A percentile compares a stretch with the other conserved stretches of the same genome.
These are phyloP conservation scores for Candida sakaeoensis DNA, from an alignment of 805 yeast genomes.

Conservation along the genomic window DNA sequence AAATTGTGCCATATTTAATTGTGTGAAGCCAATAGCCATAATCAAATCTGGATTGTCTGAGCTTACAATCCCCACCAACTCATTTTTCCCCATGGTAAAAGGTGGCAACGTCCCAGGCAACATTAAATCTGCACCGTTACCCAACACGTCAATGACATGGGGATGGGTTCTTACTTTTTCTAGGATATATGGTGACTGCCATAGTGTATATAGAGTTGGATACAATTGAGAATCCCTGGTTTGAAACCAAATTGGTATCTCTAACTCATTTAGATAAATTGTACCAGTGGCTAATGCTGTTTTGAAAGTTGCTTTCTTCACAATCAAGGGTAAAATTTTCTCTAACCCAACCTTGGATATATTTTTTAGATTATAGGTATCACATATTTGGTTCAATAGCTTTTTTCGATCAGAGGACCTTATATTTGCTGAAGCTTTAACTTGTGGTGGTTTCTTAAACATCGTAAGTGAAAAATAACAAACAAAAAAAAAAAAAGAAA, in stretches of 20 bases:
- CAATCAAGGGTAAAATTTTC: constrained; percentile 45
- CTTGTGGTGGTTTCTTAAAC: constrained; percentile 54
- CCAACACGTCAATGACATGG: constrained; percentile 65
- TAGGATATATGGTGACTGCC: constrained; percentile 63
- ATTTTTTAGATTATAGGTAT: constrained; percentile 35
- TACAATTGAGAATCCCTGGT: constrained; percentile 49
- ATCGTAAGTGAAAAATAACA: constrained; percentile 19
- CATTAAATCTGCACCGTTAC: constrained; percentile 80
- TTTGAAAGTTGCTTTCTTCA: constrained; percentile 63
- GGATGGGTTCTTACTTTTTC: constrained; percentile 72
- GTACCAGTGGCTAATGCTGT: constrained; percentile 55
- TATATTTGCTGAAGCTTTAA: constrained; percentile 74
- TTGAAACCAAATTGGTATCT: constrained; percentile 71
- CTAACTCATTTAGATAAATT: constrained; percentile 60
- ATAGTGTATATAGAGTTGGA: constrained; percentile 73
- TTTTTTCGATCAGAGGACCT: constrained; percentile 77
- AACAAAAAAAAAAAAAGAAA: neutral
- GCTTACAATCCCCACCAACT: constrained; percentile 69
- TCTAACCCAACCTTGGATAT: constrained; percentile 40
- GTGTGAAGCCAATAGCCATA: constrained; percentile 68
- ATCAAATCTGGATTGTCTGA: constrained; percentile 56
- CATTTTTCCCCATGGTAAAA: constrained; percentile 49
- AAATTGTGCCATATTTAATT: constrained; percentile 42
- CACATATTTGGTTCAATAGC: constrained; percentile 42
- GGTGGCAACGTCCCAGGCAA: constrained; percentile 66